Percentiles rank a stretch among this genome's conserved stretches.
These are phyloP conservation scores for Bipolaris bicolor DNA, from an alignment of 2,329 filamentous ascomycete genomes.

Conservation along the genomic window DNA sequence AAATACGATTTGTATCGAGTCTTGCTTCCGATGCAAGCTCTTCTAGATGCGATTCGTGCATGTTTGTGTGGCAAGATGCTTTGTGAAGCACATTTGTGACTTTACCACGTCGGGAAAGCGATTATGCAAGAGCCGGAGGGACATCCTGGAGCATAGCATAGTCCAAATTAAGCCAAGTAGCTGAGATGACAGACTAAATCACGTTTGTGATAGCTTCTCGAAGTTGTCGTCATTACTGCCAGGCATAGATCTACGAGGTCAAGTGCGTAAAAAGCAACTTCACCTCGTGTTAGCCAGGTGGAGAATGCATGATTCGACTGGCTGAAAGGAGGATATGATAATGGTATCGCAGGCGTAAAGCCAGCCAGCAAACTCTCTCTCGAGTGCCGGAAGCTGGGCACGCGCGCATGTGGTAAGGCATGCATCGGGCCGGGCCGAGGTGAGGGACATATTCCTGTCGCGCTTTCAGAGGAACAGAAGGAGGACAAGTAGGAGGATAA, in stretches of 20 bases:
- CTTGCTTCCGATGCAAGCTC: background rate
- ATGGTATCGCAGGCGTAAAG: conserved; percentile 30
- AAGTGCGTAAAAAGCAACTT: conserved; percentile 17
- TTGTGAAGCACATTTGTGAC: background rate
- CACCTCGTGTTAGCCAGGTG: background rate
- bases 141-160: background rate
- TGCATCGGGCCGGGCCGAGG: conserved; percentile 4
- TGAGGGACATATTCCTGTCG: background rate
- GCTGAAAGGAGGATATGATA: conserved; percentile 25
- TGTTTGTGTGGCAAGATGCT: background rate
- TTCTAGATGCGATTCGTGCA: background rate
- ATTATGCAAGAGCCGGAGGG: background rate
- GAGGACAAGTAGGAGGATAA: conserved; percentile 85
- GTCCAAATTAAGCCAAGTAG: background rate
- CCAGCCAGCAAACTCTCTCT: background rate
- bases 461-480: conserved; percentile 65
- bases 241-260: background rate
- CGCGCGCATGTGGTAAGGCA: background rate
- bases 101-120: background rate
- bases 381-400: conserved; percentile 1
- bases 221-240: background rate
- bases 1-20: background rate
- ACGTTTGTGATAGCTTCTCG: background rate
- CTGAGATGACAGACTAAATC: background rate
- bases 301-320: background rate